phyloP scores from a whole-genome alignment of 257 asterid genomes.

The Plantago elongata region DNA sequence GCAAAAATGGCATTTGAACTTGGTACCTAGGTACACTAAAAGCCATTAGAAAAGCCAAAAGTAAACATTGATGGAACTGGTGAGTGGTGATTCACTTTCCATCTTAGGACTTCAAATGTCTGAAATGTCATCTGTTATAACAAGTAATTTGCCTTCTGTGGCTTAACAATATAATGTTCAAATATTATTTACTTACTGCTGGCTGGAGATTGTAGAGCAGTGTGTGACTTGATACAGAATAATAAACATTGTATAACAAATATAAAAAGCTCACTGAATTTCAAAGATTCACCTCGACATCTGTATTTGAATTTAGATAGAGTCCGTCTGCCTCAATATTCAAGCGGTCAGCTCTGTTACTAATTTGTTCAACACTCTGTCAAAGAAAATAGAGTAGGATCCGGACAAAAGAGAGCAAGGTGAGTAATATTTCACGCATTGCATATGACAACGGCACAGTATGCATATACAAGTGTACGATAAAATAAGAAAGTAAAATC shows the following conservation, averaged over 20 bases:
- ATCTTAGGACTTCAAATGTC: conserved; percentile 3
- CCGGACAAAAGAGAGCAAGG: neutral
- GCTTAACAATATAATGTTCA: neutral
- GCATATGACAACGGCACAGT: neutral
- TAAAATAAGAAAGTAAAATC: neutral
- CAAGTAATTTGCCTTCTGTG: neutral
- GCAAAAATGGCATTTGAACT: neutral
- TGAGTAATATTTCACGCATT: conserved; percentile 7
- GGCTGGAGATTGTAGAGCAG: neutral
- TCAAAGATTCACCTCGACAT: conserved; percentile 63
- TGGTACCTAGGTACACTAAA: neutral
- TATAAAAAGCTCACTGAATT: conserved; percentile 11
- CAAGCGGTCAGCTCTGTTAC: conserved; percentile 86
- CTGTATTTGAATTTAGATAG: conserved; percentile 78
- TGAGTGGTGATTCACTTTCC: neutral
- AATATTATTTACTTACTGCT: neutral
- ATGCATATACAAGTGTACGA: neutral
- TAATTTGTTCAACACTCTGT: conserved; percentile 97
- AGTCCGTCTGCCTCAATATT: conserved; percentile 53
- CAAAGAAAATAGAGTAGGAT: conserved; percentile 19
- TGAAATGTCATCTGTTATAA: neutral
- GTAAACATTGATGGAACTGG: neutral
- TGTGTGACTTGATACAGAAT: conserved; percentile 1
- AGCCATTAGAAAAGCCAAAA: neutral
- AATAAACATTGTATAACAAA: conserved; percentile 1